phyloP scores from a whole-genome alignment of 164 flowering plant genomes.

The Magnolia sinica region DNA sequence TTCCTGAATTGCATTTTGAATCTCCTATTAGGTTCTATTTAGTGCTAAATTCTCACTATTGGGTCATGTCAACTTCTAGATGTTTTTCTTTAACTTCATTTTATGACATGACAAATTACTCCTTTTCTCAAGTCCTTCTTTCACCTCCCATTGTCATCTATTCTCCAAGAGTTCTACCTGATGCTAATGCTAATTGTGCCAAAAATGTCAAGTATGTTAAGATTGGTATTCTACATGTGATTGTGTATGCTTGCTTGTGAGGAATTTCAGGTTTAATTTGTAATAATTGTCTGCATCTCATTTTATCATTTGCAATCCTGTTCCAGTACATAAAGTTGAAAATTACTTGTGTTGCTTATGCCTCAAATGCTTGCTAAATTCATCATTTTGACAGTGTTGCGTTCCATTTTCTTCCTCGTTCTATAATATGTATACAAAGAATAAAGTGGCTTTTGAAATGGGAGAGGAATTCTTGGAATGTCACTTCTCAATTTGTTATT shows the following conservation, averaged over 20 bases:
- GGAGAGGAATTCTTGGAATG: no score
- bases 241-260: slow-evolving; percentile 5
- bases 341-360: no score
- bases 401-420: no score
- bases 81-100: no score
- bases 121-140: slow-evolving; percentile 76
- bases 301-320: background rate
- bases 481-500: no score
- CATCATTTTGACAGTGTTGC: no score
- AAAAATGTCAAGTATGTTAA: slow-evolving; percentile 91
- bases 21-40: no score
- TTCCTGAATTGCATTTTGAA: background rate
- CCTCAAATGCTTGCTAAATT: no score
- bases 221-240: background rate
- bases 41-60: background rate
- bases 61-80: no score
- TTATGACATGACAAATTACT: background rate
- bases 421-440: no score
- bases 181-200: slow-evolving; percentile 99
- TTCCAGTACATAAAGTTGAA: background rate
- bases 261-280: background rate
- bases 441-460: no score
- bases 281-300: background rate
- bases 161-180: slow-evolving; percentile 97
- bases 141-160: slow-evolving; percentile 98